Evolutionary conservation across 306 rosid genomes (phyloP).

Genomic region (Cicer yamashitae): DNA sequence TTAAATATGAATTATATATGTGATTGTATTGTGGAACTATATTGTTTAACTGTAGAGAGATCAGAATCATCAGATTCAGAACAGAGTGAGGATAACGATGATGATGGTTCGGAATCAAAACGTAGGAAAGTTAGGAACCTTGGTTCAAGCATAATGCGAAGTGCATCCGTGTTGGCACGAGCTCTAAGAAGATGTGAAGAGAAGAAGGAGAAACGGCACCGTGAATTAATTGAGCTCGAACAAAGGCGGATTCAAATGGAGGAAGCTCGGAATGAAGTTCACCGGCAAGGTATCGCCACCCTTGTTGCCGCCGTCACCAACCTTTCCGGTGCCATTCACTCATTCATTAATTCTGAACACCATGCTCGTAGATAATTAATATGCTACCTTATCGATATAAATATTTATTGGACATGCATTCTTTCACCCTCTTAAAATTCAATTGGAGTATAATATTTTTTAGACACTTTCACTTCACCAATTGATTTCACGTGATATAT

Average conservation of each 20-base stretch:
- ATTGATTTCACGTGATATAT: slow-evolving; percentile 39
- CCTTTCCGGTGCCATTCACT: slow-evolving; percentile 68
- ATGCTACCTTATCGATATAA: neutral
- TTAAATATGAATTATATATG: neutral
- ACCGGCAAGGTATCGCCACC: slow-evolving; percentile 60
- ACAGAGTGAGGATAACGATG: slow-evolving; percentile 44
- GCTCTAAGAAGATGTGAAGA: slow-evolving; percentile 57
- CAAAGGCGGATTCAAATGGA: slow-evolving; percentile 57
- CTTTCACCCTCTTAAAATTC: slow-evolving; percentile 30
- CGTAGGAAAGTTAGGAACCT: slow-evolving; percentile 57
- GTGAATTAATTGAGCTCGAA: slow-evolving; percentile 56
- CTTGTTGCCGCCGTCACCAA: slow-evolving; percentile 60
- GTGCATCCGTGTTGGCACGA: slow-evolving; percentile 57
- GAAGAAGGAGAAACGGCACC: slow-evolving; percentile 65
- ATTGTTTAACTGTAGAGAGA: slow-evolving; percentile 43
- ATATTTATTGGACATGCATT: slow-evolving; percentile 44
- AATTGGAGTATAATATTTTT: slow-evolving; percentile 44
- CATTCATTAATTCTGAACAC: slow-evolving; percentile 54
- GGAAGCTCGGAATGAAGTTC: slow-evolving; percentile 54
- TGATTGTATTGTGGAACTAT: slow-evolving; percentile 3
- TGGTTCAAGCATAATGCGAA: slow-evolving; percentile 62
- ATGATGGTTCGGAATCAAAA: slow-evolving; percentile 48
- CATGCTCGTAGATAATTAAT: slow-evolving; percentile 51
- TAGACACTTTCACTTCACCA: slow-evolving; percentile 44
- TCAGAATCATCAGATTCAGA: slow-evolving; percentile 59